Percentiles rank a stretch among this genome's conserved stretches.
phyloP scores from a whole-genome alignment of 2,329 filamentous ascomycete species.

The Phaeosphaeria sp. region DNA sequence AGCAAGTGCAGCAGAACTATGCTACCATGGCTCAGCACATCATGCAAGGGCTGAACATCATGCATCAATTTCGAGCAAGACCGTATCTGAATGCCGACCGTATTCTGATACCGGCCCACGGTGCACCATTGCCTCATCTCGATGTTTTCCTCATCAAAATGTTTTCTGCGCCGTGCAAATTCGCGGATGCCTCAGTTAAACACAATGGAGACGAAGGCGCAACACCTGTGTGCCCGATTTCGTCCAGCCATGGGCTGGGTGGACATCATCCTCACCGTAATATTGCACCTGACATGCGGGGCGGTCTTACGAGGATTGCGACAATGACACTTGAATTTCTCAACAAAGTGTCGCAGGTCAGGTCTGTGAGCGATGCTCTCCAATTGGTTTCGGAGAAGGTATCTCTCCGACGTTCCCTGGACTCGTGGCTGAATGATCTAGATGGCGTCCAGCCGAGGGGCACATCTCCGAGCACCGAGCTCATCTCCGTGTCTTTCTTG shows the following conservation, averaged over 20 bases:
- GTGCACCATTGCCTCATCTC: conserved; percentile 46
- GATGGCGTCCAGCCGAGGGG: conserved; percentile 6
- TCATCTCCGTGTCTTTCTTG: conserved; percentile 20
- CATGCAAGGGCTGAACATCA: conserved; percentile 53
- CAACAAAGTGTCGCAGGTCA: conserved; percentile 18
- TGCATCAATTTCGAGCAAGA: conserved; percentile 51
- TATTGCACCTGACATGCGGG: conserved; percentile 26
- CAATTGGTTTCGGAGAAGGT: conserved; percentile 20
- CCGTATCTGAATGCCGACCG: conserved; percentile 37
- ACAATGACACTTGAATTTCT: conserved; percentile 19
- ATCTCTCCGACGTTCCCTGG: conserved; percentile 16
- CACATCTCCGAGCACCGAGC: conserved; percentile 10
- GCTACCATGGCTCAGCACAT: conserved; percentile 54
- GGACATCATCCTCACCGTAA: conserved; percentile 16
- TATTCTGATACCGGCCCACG: conserved; percentile 41
- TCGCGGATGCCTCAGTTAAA: conserved; percentile 17
- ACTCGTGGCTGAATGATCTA: conserved; percentile 16
- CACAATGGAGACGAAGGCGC: conserved; percentile 5
- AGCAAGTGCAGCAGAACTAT: conserved; percentile 52
- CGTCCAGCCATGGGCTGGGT: conserved; percentile 6
- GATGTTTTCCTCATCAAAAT: conserved; percentile 29
- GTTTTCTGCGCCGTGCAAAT: conserved; percentile 27
- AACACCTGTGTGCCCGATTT: conserved; percentile 6
- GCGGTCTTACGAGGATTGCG: conserved; percentile 21
- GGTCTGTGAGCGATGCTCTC: conserved; percentile 12